Conservation (phyloP, 371 early-diverging fungal genomes). For the Synchytrium microbalum region DNA sequence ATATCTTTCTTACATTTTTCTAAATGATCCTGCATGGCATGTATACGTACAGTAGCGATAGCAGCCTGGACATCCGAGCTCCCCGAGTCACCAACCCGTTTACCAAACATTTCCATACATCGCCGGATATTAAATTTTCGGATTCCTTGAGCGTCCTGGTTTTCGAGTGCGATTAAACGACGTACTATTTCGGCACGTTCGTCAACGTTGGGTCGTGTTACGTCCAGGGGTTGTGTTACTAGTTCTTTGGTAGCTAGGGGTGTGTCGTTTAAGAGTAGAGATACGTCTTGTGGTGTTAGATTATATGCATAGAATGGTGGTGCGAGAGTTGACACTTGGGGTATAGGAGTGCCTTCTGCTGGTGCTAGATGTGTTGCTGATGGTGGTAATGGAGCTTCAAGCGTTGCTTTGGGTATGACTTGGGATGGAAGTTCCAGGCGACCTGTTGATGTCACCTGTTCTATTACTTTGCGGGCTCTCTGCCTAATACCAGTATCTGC, state of each 20-base stretch:
- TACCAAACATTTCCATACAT: conserved; percentile 70
- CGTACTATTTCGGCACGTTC: conserved; percentile 56
- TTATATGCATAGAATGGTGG: background rate
- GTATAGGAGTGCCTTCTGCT: too few species aligned
- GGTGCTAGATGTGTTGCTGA: too few species aligned
- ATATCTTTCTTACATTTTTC: conserved; percentile 72
- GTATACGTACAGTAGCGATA: conserved; percentile 81
- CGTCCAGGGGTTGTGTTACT: too few species aligned
- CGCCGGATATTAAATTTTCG: conserved; percentile 65
- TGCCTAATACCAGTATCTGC: too few species aligned
- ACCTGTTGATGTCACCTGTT: too few species aligned
- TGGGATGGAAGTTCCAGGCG: too few species aligned
- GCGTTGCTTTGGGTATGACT: too few species aligned
- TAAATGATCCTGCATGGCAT: conserved; percentile 74
- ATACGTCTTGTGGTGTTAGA: background rate
- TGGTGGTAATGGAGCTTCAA: too few species aligned
- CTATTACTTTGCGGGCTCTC: too few species aligned
- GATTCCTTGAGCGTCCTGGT: conserved; percentile 66
- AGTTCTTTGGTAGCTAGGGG: too few species aligned
- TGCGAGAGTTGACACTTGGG: too few species aligned
- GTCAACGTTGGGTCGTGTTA: conserved; percentile 2
- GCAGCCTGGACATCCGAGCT: conserved; percentile 93
- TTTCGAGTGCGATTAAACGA: conserved; percentile 67
- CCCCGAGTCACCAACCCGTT: conserved; percentile 76
- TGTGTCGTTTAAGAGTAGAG: background rate